A percentile compares a stretch with the other conserved stretches of the same genome.
These are phyloP conservation scores for Tillandsia leiboldiana DNA, from an alignment of 176 grass and related monocot species.

Conservation along the genomic window DNA sequence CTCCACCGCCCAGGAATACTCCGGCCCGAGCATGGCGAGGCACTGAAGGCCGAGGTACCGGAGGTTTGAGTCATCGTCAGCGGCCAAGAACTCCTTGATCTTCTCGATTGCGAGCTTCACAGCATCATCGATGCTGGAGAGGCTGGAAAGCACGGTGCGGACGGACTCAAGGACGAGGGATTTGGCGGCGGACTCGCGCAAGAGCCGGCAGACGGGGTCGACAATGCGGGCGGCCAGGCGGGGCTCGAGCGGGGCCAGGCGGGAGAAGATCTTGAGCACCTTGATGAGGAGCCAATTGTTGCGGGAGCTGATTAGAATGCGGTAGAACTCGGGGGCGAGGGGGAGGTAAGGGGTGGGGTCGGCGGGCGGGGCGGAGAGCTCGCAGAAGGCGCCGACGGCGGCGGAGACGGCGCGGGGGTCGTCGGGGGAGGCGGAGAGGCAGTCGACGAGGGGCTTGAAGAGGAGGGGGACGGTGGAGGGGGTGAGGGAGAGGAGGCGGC, in stretches of 20 bases:
- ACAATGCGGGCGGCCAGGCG: conserved; percentile 53
- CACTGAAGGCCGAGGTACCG: conserved; percentile 78
- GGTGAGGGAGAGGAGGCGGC: conserved; percentile 40
- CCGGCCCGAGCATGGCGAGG: conserved; percentile 47
- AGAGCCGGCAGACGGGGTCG: conserved; percentile 69
- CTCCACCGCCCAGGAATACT: conserved; percentile 35
- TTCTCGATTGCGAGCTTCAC: conserved; percentile 61
- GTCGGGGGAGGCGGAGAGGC: conserved; percentile 36
- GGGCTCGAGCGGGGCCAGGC: conserved; percentile 57
- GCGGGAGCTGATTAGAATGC: conserved; percentile 48
- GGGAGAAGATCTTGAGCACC: conserved; percentile 75
- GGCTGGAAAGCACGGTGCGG: conserved; percentile 47
- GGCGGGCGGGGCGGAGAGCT: conserved; percentile 56
- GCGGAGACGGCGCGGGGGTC: conserved; percentile 54
- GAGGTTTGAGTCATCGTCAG: conserved; percentile 71
- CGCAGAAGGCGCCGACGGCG: conserved; percentile 66
- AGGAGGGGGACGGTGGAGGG: conserved; percentile 51
- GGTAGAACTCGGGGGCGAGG: conserved; percentile 73
- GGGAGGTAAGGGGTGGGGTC: conserved; percentile 65
- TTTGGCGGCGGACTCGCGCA: conserved; percentile 42
- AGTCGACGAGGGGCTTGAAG: conserved; percentile 87
- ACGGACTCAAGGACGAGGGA: conserved; percentile 86
- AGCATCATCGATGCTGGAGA: conserved; percentile 37
- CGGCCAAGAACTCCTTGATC: conserved; percentile 56
- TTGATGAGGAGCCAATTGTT: conserved; percentile 94